Evolutionary conservation across 2,329 filamentous ascomycete genomes (phyloP), one percentile per base, ranked within the genome.

Genomic region (Diaporthe sp.): DNA sequence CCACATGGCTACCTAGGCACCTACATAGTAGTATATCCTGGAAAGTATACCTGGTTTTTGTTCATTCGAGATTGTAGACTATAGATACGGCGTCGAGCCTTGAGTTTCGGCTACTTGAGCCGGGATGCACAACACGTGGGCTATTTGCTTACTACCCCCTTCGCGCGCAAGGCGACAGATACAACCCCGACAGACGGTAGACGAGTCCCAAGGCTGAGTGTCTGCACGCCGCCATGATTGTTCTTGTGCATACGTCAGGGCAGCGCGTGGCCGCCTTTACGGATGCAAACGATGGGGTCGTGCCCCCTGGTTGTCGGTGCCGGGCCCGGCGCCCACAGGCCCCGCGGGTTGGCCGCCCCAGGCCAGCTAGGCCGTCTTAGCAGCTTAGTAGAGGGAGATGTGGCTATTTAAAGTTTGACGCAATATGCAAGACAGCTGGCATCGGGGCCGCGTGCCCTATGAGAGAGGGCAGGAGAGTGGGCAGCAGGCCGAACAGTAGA

Each of bases 351-450:
- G 58, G 58, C 37, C 58, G 39, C 58, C 37, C 22, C 8, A 9
- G 58, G 44, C 62, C 44, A 31, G 62, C 62, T 28, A 53, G 65
- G 65, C 65, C 44, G 62, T 49, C 13, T 10, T 49, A 53, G 62
- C 31, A 62, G 62, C 62, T n/a, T n/a, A 15, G 62, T 12, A 25
- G 65, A 31, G 34, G 42, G 25, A 28, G 22, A n/a, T 46, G 46
- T 73, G 37, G 34, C 58, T 65, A 73, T 65, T 62, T 73, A 65
- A 72, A 49, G 71, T 65, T 73, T 62, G 71, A 55, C 51, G 71
- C 71, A 73, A 15, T 65, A 74, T 74, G 75, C 75, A 76, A 68
- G 74, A 76, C 71, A 76, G 75, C 71, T 76, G 75, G 75, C 75
- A 75, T 60, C 39, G 70, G 44, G 70, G n/a, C 49, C 46, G 65